Conservation (phyloP, 306 rosid genomes). For the Calophaca sinica region DNA sequence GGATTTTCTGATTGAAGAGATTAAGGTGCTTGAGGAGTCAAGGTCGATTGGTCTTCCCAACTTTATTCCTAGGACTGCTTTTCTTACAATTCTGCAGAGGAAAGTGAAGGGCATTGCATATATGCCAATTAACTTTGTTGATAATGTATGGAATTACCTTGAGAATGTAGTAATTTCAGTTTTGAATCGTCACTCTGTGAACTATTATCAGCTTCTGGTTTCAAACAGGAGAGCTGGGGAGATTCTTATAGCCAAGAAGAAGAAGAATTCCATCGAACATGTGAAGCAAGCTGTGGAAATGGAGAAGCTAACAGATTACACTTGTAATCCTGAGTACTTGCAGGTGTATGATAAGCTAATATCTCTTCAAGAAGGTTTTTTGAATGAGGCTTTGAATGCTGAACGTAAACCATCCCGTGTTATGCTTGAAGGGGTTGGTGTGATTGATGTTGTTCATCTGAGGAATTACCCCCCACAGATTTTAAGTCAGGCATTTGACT, state of each 20-base stretch:
- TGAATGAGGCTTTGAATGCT: neutral
- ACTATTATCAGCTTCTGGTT: slow-evolving; percentile 55
- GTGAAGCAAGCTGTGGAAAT: slow-evolving; percentile 52
- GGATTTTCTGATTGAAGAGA: slow-evolving; percentile 48
- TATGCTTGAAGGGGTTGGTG: slow-evolving; percentile 49
- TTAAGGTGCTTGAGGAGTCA: slow-evolving; percentile 51
- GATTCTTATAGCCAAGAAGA: slow-evolving; percentile 46
- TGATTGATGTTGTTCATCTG: slow-evolving; percentile 37
- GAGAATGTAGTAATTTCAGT: slow-evolving; percentile 42
- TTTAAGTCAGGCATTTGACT: slow-evolving; percentile 57
- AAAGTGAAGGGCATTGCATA: slow-evolving; percentile 44
- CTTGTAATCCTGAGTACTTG: slow-evolving; percentile 51
- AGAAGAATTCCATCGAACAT: slow-evolving; percentile 33
- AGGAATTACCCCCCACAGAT: neutral
- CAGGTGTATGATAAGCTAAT: slow-evolving; percentile 45
- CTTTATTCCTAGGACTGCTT: slow-evolving; percentile 55
- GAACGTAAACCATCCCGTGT: neutral
- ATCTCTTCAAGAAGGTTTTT: slow-evolving; percentile 39
- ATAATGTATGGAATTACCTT: slow-evolving; percentile 53
- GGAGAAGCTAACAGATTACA: slow-evolving; percentile 61
- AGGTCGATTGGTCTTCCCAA: slow-evolving; percentile 57
- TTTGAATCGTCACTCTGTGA: slow-evolving; percentile 30
- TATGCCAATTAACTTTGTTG: slow-evolving; percentile 47
- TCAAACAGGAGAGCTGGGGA: slow-evolving; percentile 29
- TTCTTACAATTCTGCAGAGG: slow-evolving; percentile 38